Conservation (phyloP, 2,329 filamentous ascomycete species). For the Torrubiella hemipterigena region DNA sequence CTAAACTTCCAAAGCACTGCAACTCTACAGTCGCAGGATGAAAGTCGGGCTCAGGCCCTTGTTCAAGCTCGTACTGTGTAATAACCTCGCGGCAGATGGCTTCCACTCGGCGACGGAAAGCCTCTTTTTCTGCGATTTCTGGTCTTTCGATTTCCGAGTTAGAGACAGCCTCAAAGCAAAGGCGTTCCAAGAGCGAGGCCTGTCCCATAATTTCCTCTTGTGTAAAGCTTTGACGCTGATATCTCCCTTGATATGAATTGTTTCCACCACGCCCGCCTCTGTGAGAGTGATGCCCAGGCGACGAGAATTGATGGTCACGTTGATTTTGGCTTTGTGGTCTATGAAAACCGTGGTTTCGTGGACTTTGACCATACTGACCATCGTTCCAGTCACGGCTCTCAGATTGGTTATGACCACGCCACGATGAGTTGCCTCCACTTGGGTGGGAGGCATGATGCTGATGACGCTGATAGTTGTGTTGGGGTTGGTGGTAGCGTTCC, state of each 20-base stretch:
- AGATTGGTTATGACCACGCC: not conserved
- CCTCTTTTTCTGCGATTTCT: slow-evolving; percentile 60
- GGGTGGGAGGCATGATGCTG: slow-evolving; percentile 2
- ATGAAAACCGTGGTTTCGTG: slow-evolving; percentile 8
- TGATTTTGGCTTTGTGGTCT: too few relatives aligned
- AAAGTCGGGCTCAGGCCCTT: slow-evolving; percentile 30
- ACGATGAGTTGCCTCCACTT: too few relatives aligned
- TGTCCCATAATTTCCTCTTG: slow-evolving; percentile 38
- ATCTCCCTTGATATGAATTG: too few relatives aligned
- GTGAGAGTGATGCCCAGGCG: too few relatives aligned
- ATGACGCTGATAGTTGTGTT: too few relatives aligned
- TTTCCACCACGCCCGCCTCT: too few relatives aligned
- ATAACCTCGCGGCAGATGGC: slow-evolving; percentile 50
- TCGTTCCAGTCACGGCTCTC: too few relatives aligned
- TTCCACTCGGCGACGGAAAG: slow-evolving; percentile 55
- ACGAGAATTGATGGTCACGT: too few relatives aligned
- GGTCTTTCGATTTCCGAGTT: slow-evolving; percentile 48
- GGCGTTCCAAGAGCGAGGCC: slow-evolving; percentile 32
- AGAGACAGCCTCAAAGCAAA: slow-evolving; percentile 33
- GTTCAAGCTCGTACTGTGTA: slow-evolving; percentile 33
- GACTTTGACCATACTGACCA: slow-evolving; percentile 11
- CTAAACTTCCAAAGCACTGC: slow-evolving; percentile 70
- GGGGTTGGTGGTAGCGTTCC: too few relatives aligned
- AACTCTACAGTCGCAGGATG: slow-evolving; percentile 48
- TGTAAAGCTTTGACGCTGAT: slow-evolving; percentile 18